These are phyloP conservation scores for Viridothelium virens DNA, from an alignment of 495 filamentous ascomycete species.

Conservation along the genomic window DNA sequence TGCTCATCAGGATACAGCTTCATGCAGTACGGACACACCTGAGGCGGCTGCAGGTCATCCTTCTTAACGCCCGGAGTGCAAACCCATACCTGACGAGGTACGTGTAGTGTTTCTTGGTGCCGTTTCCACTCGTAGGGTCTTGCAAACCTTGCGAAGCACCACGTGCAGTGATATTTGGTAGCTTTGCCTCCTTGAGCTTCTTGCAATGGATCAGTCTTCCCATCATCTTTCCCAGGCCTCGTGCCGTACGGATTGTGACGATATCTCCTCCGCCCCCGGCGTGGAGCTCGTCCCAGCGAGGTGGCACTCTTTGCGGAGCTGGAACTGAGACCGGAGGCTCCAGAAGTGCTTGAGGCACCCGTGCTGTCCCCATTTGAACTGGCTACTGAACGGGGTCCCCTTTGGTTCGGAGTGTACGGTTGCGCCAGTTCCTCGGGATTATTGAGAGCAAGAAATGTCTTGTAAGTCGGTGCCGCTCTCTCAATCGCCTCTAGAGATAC, in stretches of 20 bases:
- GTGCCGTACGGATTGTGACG: slow-evolving; percentile 4
- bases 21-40: slow-evolving; percentile 49
- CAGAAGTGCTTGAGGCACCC: slow-evolving; percentile 5
- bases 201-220: slow-evolving; percentile 9
- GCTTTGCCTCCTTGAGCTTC: not conserved
- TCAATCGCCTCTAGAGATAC: slow-evolving; percentile 4
- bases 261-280: slow-evolving; percentile 9
- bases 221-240: slow-evolving; percentile 4
- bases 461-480: not conserved
- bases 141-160: slow-evolving; percentile 5
- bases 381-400: not conserved
- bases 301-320: slow-evolving; percentile 4
- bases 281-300: slow-evolving; percentile 2
- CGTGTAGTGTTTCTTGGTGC: slow-evolving; percentile 8
- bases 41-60: not conserved
- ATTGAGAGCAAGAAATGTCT: slow-evolving; percentile 4
- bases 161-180: slow-evolving; percentile 7
- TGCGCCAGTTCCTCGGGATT: slow-evolving; percentile 4
- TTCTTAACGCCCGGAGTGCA: not conserved
- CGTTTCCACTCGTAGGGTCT: slow-evolving; percentile 9
- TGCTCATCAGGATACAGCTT: slow-evolving; percentile 47
- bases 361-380: slow-evolving; percentile 5
- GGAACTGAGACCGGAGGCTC: slow-evolving; percentile 5
- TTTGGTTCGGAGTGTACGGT: not conserved
- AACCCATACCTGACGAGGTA: slow-evolving; percentile 6